Base-by-base conservation (phyloP, 768 basidiomycete genomes). In the Tylopilus rubrobrunneus region DNA sequence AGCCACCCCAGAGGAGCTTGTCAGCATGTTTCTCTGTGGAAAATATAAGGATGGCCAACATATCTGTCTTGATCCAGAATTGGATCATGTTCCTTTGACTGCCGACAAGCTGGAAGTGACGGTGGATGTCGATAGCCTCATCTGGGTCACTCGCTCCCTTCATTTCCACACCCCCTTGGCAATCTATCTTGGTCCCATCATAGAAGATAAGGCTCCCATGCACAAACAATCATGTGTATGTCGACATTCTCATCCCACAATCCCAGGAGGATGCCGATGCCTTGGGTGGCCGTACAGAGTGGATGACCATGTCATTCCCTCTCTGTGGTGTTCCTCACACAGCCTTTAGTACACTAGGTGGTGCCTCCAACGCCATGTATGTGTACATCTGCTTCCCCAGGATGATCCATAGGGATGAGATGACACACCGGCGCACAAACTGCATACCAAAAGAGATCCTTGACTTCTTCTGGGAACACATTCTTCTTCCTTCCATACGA, bases 151-250 rank as follows among this genome's bases (percentile, higher is more conserved):
- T 1, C 9, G 19, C 4, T 14, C 15, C 1, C 23, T 34, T 4
- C 7, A 8, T 37, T 58, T 52, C 29, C 5, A 15, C 1, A 52
- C 9, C 2, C 25, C 43, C 2, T 0, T 50, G 1, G 12, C 47
- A 0, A 29, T 56, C 21, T 58, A n/a, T 14, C 29, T 59, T 0
- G 48, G 45, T 14, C 48, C 51, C 0, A 27, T 55, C 2, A 5
- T 56, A 1, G 56, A 58, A 0, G 27, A 34, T 0, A 36, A 47
- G 17, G 53, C 58, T 1, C 49, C 56, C 11, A 62, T 63, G 23
- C 3, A 34, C 12, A 62, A 48, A 62, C 43, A 64, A 62, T 14
- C 61, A 64, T 31, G 52, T 55, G 0, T 62, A 62, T 49, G 50
- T 56, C 0, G 52, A 63, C 1, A 53, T 64, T 23, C 48, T 58